Evolutionary conservation across 1,284 basidiomycete genomes (phyloP).

Genomic region (Mycena sp.): DNA sequence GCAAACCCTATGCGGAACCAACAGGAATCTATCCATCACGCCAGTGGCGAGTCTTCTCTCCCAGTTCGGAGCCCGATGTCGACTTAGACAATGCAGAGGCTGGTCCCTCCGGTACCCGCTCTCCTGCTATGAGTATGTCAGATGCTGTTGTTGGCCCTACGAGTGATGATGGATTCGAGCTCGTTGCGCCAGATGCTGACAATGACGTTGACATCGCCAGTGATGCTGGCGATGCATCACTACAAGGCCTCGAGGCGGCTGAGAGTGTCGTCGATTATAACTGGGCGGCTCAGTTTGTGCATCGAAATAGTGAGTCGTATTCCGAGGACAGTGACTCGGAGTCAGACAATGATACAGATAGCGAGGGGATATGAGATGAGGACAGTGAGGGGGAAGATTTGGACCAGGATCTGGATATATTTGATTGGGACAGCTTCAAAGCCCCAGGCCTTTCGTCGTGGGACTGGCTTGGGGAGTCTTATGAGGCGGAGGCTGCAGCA

Average conservation of each 20-base stretch:
- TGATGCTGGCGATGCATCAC: no score
- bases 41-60: neutral
- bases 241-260: no score
- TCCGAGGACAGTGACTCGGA: no score
- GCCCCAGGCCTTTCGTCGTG: slow-evolving; percentile 15
- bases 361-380: neutral
- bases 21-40: neutral
- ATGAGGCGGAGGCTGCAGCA: slow-evolving; percentile 29
- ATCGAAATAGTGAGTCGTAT: no score
- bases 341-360: neutral
- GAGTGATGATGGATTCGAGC: no score
- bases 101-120: neutral
- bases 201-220: no score
- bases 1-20: neutral
- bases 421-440: slow-evolving; percentile 32
- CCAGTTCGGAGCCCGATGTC: slow-evolving; percentile 7
- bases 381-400: slow-evolving; percentile 13
- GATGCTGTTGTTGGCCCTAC: no score
- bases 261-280: no score
- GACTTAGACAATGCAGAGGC: slow-evolving; percentile 1
- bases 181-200: no score
- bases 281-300: no score
- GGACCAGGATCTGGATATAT: slow-evolving; percentile 5
- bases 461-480: slow-evolving; percentile 27
- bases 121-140: neutral